Evolutionary conservation across 306 rosid genomes (phyloP), one percentile per base, ranked within the genome.

Genomic region (Gillenia trifoliata): DNA sequence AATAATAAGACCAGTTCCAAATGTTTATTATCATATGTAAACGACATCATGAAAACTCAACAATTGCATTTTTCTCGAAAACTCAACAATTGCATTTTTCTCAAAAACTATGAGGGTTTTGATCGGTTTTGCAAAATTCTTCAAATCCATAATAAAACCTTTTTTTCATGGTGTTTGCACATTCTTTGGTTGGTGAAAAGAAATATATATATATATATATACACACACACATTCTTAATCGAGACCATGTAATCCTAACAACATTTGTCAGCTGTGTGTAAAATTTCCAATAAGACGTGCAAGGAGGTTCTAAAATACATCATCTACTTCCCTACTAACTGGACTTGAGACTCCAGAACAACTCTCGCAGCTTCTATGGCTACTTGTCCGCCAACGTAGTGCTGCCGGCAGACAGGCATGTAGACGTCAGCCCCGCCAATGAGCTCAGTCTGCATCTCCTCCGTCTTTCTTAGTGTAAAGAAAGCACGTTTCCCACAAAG

Each of bases 381-480:
- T 31, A 56, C 81, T 72, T 85, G 88, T 61, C 86, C 83, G 3
- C 68, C 62, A 17, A 85, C 86, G 20, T 85, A 81, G 73, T 85
- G 86, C 26, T 78, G 77, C 19, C 88, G 74, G 68, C 88, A 85
- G 52, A 85, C 88, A 2, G 88, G 88, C 88, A 81, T 81, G 71
- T 85, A 85, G 1, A 72, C 54, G 4, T 85, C 86, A 17, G 86
- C 82, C 0, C 88, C 88, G 1, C 83, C 88, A 5, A 85, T 85
- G 43, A 85, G 68, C 65, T 85, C 88, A 0, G 81, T 85, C 56
- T 79, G 75, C 13, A 34, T 78, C 65, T 85, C 88, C 23, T 85
- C 70, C 0, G 85, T 81, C 80, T 85, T 85, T 67, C 86, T 75
- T 36, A 85, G 52, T 8, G 88, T 81, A 73, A 85, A 85, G 45